Conservation (phyloP, 495 filamentous ascomycete species). For the Bombardia bombarda region DNA sequence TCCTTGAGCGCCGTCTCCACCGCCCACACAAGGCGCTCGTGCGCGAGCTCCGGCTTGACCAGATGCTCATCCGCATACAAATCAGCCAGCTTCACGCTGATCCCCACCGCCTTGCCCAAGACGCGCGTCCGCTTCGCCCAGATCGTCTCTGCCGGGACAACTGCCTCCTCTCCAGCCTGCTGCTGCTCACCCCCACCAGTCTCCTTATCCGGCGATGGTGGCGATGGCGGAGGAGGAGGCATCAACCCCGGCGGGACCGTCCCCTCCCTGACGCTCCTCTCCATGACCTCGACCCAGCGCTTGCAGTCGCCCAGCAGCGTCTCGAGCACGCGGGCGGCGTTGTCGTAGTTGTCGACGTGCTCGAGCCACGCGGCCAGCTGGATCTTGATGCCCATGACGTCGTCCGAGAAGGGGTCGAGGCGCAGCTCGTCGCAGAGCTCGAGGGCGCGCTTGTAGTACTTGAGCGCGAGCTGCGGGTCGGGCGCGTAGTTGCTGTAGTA, state of each 20-base stretch:
- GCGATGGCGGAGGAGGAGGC: conserved; percentile 1
- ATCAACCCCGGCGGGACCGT: conserved; percentile 23
- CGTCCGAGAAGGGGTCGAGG: conserved; percentile 82
- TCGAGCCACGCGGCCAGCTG: conserved; percentile 72
- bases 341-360: conserved; percentile 54
- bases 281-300: conserved; percentile 52
- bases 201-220: too few relatives aligned
- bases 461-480: conserved; percentile 64
- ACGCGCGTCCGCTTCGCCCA: conserved; percentile 61
- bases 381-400: conserved; percentile 82
- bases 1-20: conserved; percentile 77
- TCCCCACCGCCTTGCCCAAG: conserved; percentile 61
- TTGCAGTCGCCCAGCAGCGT: conserved; percentile 51
- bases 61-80: conserved; percentile 60
- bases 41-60: conserved; percentile 54
- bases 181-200: conserved; percentile 1
- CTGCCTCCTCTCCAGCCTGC: background rate
- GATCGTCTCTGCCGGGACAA: conserved; percentile 29
- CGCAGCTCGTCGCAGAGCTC: conserved; percentile 57
- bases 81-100: conserved; percentile 74
- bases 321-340: conserved; percentile 69
- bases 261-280: conserved; percentile 45
- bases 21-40: conserved; percentile 68
- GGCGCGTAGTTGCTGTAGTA: conserved; percentile 73
- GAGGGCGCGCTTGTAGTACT: conserved; percentile 74